Conservation (phyloP, 169 alveolate species). For the Plasmodium fragile region DNA sequence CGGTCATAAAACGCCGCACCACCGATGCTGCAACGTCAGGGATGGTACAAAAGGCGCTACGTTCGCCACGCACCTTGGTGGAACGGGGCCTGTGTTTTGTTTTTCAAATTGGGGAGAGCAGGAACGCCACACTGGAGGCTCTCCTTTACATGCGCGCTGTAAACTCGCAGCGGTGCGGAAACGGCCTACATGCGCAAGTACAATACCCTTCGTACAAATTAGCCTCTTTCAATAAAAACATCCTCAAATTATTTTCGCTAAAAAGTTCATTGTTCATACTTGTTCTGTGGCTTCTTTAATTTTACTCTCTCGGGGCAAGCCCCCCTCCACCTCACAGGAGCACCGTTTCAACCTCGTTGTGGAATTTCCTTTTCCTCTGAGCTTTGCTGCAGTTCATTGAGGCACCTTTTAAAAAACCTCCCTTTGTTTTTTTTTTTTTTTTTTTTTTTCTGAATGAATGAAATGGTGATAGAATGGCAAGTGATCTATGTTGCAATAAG, state of each 20-base stretch:
- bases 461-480: background rate
- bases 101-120: background rate
- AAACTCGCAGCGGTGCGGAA: background rate
- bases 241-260: background rate
- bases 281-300: background rate
- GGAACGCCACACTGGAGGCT: background rate
- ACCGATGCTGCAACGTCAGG: background rate
- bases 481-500: background rate
- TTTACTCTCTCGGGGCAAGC: background rate
- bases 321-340: background rate
- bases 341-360: background rate
- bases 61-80: background rate
- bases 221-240: background rate
- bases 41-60: background rate
- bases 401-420: background rate
- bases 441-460: background rate
- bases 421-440: background rate
- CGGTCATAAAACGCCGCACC: background rate
- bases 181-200: background rate
- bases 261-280: background rate
- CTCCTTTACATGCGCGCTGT: background rate
- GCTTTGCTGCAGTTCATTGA: background rate
- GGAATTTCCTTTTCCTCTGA: background rate
- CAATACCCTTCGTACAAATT: background rate
- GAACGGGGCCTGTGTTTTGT: background rate